A percentile compares a stretch with the other conserved stretches of the same genome.
Conservation (phyloP, 345 rosid species). For the Geranium brycei region DNA sequence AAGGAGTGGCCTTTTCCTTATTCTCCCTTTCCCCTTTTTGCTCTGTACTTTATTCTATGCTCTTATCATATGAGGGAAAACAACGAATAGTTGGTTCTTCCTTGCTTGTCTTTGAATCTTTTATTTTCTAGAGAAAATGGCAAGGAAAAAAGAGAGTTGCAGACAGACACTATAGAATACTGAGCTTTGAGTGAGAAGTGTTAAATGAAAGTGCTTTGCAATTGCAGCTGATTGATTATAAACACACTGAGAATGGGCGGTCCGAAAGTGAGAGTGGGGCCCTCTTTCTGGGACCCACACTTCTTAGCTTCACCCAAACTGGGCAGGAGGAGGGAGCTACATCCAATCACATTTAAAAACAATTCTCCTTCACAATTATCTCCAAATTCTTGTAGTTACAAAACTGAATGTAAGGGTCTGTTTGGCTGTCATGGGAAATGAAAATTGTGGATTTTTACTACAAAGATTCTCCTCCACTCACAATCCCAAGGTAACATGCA, state of each 20-base stretch:
- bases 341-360: neutral
- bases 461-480: too few species aligned
- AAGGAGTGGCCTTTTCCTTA: neutral
- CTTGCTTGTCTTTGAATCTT: too few species aligned
- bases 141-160: neutral
- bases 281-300: neutral
- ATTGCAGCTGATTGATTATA: neutral
- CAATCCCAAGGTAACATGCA: too few species aligned
- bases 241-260: neutral
- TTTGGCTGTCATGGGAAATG: too few species aligned
- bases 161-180: neutral
- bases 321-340: too few species aligned
- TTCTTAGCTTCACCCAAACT: too few species aligned
- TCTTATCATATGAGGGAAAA: neutral
- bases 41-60: neutral
- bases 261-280: neutral
- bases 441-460: too few species aligned
- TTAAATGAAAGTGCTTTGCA: neutral
- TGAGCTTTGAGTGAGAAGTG: neutral
- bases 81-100: neutral
- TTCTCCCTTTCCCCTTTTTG: too few species aligned
- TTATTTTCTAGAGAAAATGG: too few species aligned
- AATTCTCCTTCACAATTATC: too few species aligned
- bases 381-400: too few species aligned
- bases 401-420: too few species aligned